Evolutionary conservation across 2,329 filamentous ascomycete genomes (phyloP), one percentile per base, ranked within the genome.

Genomic region (Macrophomina phaseolina): DNA sequence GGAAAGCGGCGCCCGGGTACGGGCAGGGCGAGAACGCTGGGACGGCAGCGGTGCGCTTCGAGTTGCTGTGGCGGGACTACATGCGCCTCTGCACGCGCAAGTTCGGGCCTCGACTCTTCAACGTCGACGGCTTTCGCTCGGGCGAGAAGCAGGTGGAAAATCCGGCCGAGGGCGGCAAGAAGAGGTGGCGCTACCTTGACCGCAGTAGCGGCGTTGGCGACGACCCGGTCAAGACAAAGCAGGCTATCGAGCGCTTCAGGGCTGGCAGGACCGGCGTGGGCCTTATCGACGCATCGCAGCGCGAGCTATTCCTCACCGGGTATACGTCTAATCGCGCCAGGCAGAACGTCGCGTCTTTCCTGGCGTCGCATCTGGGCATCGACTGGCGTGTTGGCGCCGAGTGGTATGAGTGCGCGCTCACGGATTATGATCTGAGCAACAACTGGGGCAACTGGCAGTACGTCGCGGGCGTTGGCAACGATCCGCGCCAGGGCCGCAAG

Each of bases 361-460:
- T 94, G 1, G 79, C 90, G 0, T 92, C 92, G 70, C 90, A 92
- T 68, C 81, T 94, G 3, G 84, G 84, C 1, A 88, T 94, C 28
- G 91, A 94, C 76, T 95, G 92, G 92, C 86, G 91, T 0, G 84
- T 91, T 14, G 92, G 91, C 0, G 92, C 91, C 0, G 91, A 94
- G 75, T 94, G 90, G 90, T 94, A 94, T 73, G 91, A 94, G 75
- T 87, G 85, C 74, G 81, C 91, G 73, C 82, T 94, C 3, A 82
- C 90, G 36, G 92, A 95, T 74, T 93, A 94, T 74, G 91, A 94
- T 71, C 84, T 91, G 0, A 87, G 86, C 14, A 90, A 85, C 67
- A 94, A 94, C 71, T 94, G 91, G 91, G 88, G 88, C 9, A 93
- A 93, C 72, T 94, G 91, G 91, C 91, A 93, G 76, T 94, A 94